Conservation (phyloP, 345 rosid species). For the Linum trigynum region DNA sequence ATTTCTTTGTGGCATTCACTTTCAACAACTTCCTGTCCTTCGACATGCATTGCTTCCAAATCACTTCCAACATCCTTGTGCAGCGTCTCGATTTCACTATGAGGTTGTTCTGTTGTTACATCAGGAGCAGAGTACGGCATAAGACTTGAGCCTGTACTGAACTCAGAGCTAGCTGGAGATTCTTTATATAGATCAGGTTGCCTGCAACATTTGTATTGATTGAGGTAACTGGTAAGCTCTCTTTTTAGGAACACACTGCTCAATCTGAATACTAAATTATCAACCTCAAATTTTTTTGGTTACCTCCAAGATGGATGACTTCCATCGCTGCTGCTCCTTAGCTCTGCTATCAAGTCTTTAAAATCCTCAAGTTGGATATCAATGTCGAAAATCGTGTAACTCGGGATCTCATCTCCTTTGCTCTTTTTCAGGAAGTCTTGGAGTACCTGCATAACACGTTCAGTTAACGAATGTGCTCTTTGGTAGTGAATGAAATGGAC, state of each 20-base stretch:
- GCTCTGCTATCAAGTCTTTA: slow-evolving; percentile 57
- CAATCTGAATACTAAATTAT: slow-evolving; percentile 1
- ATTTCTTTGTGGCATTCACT: slow-evolving; percentile 32
- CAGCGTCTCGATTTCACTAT: slow-evolving; percentile 29
- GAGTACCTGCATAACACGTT: slow-evolving; percentile 45
- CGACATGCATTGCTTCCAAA: slow-evolving; percentile 18
- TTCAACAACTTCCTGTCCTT: slow-evolving; percentile 16
- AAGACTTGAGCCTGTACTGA: slow-evolving; percentile 73
- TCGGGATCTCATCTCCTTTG: slow-evolving; percentile 50
- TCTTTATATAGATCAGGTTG: slow-evolving; percentile 69
- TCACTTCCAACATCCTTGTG: slow-evolving; percentile 29
- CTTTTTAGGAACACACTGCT: slow-evolving; percentile 10
- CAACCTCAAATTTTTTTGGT: slow-evolving; percentile 2
- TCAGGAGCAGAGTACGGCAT: slow-evolving; percentile 34
- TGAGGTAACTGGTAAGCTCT: slow-evolving; percentile 9
- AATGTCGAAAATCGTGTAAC: slow-evolving; percentile 41
- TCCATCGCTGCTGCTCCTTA: slow-evolving; percentile 49
- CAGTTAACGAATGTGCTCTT: neutral
- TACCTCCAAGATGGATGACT: slow-evolving; percentile 77
- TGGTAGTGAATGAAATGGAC: neutral
- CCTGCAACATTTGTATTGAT: slow-evolving; percentile 30
- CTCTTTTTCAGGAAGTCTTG: slow-evolving; percentile 63
- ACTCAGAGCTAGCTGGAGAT: slow-evolving; percentile 82
- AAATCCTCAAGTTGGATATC: slow-evolving; percentile 64
- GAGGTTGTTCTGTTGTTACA: slow-evolving; percentile 30